phyloP scores from a whole-genome alignment of 2,329 filamentous ascomycete genomes.

The Sclerotinia glacialis region DNA sequence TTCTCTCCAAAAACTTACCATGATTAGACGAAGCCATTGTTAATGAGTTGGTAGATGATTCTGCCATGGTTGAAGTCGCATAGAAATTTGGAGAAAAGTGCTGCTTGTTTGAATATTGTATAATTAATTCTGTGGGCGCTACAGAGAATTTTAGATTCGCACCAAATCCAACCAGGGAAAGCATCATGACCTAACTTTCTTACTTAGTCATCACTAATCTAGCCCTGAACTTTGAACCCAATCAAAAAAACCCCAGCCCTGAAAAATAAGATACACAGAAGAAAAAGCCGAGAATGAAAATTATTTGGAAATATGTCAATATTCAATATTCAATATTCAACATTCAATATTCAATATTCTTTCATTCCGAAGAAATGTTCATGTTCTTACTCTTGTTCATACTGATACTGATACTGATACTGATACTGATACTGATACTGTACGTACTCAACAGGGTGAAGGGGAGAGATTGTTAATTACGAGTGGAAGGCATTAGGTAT shows the following conservation, averaged over 20 bases:
- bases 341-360: too few relatives aligned
- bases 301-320: not conserved
- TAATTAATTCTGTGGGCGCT: conserved; percentile 1
- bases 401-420: not conserved
- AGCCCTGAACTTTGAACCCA: conserved; percentile 21
- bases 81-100: not conserved
- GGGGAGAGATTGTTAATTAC: too few relatives aligned
- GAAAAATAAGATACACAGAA: conserved; percentile 13
- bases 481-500: too few relatives aligned
- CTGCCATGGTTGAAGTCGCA: conserved; percentile 18
- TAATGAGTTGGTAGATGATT: not conserved
- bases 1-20: conserved; percentile 6
- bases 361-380: too few relatives aligned
- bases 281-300: conserved; percentile 1
- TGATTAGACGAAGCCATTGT: not conserved
- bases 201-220: conserved; percentile 18
- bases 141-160: conserved; percentile 7
- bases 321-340: too few relatives aligned
- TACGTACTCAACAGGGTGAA: too few relatives aligned
- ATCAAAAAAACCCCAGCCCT: conserved; percentile 19
- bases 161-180: conserved; percentile 8
- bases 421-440: too few relatives aligned
- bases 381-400: too few relatives aligned
- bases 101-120: not conserved
- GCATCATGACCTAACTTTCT: conserved; percentile 8